Conservation (phyloP, 2,329 filamentous ascomycete genomes). For the Pseudogymnoascus sp. region DNA sequence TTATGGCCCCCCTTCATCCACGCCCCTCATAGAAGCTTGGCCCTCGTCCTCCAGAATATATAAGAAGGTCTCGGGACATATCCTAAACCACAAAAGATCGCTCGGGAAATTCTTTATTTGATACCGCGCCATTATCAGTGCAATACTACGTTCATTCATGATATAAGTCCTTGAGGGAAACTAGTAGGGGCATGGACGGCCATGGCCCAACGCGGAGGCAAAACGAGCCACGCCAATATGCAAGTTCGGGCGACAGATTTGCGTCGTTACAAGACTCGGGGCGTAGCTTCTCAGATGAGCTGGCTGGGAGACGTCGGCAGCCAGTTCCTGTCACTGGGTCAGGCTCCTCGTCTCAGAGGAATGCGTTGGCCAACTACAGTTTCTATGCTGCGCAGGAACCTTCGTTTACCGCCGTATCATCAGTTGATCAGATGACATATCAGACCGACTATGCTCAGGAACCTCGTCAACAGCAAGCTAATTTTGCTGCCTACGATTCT, state of each 20-base stretch:
- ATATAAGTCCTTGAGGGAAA: not conserved
- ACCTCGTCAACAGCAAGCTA: not conserved
- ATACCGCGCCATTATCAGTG: not conserved
- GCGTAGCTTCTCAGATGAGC: not conserved
- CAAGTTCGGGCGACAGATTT: not conserved
- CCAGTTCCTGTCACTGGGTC: not conserved
- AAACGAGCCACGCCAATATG: slow-evolving; percentile 1
- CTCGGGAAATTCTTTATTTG: not conserved
- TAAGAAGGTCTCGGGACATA: not conserved
- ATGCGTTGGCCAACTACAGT: not conserved
- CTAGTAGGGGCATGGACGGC: slow-evolving; percentile 6
- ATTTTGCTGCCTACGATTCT: not conserved
- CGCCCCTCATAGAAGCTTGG: not conserved
- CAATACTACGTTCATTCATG: not conserved
- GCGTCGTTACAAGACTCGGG: not conserved
- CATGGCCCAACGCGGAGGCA: slow-evolving; percentile 8
- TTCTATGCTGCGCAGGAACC: slow-evolving; percentile 1
- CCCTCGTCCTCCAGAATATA: not conserved
- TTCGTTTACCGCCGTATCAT: not conserved
- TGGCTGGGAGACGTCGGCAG: not conserved
- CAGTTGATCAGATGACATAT: not conserved
- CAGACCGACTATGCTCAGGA: not conserved
- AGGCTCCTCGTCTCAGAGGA: not conserved
- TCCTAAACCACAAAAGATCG: not conserved
- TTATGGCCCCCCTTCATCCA: not conserved